Conservation (phyloP, 192 early-diverging fungal species). For the Umbelopsis sp. region DNA sequence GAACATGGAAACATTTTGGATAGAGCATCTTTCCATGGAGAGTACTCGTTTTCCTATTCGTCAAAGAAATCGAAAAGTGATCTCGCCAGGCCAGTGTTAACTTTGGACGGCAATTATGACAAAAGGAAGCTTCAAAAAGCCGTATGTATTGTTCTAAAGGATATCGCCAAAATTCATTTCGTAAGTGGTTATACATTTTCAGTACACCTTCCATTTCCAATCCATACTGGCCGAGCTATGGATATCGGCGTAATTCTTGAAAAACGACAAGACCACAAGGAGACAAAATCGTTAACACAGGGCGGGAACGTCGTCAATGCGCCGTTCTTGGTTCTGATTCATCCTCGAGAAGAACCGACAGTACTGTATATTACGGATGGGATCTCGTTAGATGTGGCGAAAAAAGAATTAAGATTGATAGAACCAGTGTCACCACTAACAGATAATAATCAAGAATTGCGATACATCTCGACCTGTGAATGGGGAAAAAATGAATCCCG, state of each 20-base stretch:
- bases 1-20: neutral
- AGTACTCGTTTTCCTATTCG: conserved; percentile 9
- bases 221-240: conserved; percentile 13
- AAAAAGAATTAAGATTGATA: neutral
- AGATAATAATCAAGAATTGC: neutral
- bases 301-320: neutral
- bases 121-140: conserved; percentile 3
- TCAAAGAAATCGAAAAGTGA: conserved; percentile 10
- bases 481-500: neutral
- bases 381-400: neutral
- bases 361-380: neutral
- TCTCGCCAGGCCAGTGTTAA: neutral
- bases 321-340: neutral
- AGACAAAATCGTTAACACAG: neutral
- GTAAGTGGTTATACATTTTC: conserved; percentile 4
- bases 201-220: conserved; percentile 8
- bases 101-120: neutral
- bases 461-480: neutral
- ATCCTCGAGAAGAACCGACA: conserved; percentile 12
- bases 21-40: neutral
- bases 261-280: neutral
- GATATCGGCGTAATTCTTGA: conserved; percentile 9
- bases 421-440: neutral
- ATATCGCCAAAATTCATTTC: conserved; percentile 14
- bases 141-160: conserved; percentile 15